Evolutionary conservation across 805 yeast genomes (phyloP), one percentile per base, ranked within the genome.

Genomic region (Clavispora asparagi): DNA sequence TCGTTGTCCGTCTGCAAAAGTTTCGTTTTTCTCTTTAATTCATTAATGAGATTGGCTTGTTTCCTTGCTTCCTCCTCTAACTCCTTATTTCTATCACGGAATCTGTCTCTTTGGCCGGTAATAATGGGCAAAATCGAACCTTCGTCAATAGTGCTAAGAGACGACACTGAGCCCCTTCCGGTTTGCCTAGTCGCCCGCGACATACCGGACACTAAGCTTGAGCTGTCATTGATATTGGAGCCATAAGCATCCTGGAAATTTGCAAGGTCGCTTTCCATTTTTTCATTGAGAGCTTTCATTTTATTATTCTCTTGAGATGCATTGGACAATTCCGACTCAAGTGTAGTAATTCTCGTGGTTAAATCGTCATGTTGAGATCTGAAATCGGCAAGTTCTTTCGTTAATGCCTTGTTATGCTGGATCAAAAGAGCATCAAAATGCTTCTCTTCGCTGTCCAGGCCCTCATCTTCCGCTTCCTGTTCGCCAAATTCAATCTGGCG

Each of bases 71-170:
- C 95, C 46, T 85, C 85, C 62, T 92, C 98, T 45, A 94, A 74
- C 60, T 88, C 96, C 47, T 78, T 79, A 58, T 85, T 88, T 45
- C 89, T 77, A n/a, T 79, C 77, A 57, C 95, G 82, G 72, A 91
- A 90, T 51, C 99, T 73, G 64, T 92, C 99, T 62, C 99, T 81
- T 68, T 92, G 99, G 60, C 92, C 91, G 12, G 97, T 90, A 27
- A 94, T 81, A 44, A 92, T 89, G 1, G 95, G 95, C 42, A 92
- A 65, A 27, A 91, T 79, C 4, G 82, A 76, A 11, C 72, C 59
- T 43, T 77, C 79, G 36, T 60, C 65, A 81, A 77, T 28, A 19
- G 55, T 36, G 47, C 31, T 17, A 44, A 43, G 26, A 40, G 39
- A 11, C 46, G 46, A 27, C 54, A 49, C 46, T 50, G 46, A 27